Conservation (phyloP, 768 basidiomycete species). For the Arthromyces matolae region DNA sequence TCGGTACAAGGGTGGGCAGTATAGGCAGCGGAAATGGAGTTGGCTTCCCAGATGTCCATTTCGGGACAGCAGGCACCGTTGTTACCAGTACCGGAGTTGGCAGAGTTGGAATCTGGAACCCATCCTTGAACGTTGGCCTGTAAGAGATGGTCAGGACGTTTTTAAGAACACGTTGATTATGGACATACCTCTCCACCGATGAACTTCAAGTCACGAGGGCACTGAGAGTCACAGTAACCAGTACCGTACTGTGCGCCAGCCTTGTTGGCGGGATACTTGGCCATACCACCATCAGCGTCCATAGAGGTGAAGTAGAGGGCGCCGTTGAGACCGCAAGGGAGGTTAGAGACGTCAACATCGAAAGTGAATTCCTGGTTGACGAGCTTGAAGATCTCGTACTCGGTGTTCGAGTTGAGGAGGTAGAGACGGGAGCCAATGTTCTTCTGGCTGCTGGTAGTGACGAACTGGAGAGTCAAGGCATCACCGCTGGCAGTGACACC, state of each 20-base stretch:
- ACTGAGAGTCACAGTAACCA: conserved; percentile 30
- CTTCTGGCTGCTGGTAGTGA: conserved; percentile 20
- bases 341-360: conserved; percentile 43
- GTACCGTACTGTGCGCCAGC: no score
- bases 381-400: no score
- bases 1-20: conserved; percentile 42
- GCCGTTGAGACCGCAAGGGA: conserved; percentile 45
- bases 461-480: conserved; percentile 26
- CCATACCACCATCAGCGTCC: no score
- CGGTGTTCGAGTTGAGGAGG: no score
- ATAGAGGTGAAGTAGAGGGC: no score
- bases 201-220: conserved; percentile 45
- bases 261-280: no score
- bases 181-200: conserved; percentile 48
- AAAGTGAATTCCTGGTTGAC: conserved; percentile 49
- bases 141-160: neutral
- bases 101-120: conserved; percentile 2
- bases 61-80: no score
- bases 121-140: conserved; percentile 1
- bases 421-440: no score
- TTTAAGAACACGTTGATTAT: no score
- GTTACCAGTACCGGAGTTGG: conserved; percentile 11
- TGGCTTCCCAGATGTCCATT: conserved; percentile 17
- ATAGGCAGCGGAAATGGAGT: conserved; percentile 33
- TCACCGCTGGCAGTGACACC: neutral